These are phyloP conservation scores for Maudiozyma pseudohumilis DNA, from an alignment of 805 yeast genomes.

Conservation along the genomic window DNA sequence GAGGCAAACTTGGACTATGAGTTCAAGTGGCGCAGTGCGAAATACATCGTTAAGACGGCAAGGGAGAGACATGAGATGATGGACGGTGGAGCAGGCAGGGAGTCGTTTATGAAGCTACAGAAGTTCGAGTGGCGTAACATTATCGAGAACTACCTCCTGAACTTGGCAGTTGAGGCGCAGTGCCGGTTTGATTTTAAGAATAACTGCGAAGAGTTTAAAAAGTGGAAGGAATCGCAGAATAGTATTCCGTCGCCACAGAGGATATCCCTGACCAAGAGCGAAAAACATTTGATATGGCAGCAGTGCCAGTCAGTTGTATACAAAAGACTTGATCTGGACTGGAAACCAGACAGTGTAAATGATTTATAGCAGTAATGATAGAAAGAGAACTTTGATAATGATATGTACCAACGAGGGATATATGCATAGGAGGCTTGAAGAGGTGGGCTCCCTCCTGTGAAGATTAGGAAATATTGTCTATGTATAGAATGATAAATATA, in stretches of 20 bases:
- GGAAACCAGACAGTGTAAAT: conserved; percentile 35
- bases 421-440: too few species aligned
- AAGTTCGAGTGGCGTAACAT: conserved; percentile 58
- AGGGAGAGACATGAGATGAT: conserved; percentile 32
- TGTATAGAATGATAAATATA: too few species aligned
- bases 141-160: conserved; percentile 52
- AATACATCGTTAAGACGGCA: conserved; percentile 45
- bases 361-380: background rate
- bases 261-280: conserved; percentile 35
- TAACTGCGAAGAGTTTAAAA: conserved; percentile 28
- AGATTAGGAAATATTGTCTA: too few species aligned
- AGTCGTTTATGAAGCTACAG: conserved; percentile 17
- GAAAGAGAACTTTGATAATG: background rate
- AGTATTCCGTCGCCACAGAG: conserved; percentile 2
- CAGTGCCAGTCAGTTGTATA: conserved; percentile 48
- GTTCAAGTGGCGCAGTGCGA: conserved; percentile 46
- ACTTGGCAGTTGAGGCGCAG: conserved; percentile 55
- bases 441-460: too few species aligned
- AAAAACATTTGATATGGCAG: conserved; percentile 49
- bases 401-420: too few species aligned
- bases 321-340: conserved; percentile 43
- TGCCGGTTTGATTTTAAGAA: conserved; percentile 49
- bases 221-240: conserved; percentile 21
- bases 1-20: conserved; percentile 35
- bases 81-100: conserved; percentile 14